Base-by-base conservation (phyloP, 2,329 filamentous ascomycete species). In the Sporothrix brunneoviolacea region DNA sequence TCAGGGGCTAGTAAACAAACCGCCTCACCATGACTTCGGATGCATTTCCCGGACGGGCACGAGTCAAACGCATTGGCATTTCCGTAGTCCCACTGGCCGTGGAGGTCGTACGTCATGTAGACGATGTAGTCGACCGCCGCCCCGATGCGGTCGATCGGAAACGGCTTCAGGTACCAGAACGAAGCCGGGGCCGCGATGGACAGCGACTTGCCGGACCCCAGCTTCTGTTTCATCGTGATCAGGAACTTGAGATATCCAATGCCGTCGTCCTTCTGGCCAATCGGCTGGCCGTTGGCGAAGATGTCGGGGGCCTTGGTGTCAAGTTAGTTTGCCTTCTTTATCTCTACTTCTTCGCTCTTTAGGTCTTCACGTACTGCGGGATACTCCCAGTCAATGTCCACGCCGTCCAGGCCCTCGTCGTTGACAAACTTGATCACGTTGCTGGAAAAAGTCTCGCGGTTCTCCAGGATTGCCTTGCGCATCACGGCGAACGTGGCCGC, bases 41-140 rank as follows among this genome's bases (percentile, higher is more conserved):
- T 55, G 33, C 64, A 67, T 51, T 59, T 62, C 2, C 64, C 61
- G 0, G 33, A 44, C 2, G 43, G 21, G 47, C 69, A 71, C 7
- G 63, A 65, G 3, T 52, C 43, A 16, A 47, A 28, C 1, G 45
- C 10, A 8, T 36, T 48, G 18, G 36, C n/a, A 41, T 50, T 57
- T 28, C 56, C 60, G 22, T 59, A 60, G 51, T 70, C 68, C 67
- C 67, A 71, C 48, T 71, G 66, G 3, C 68, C 68, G 50, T 71
- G 56, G 3, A 67, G 53, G 41, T 68, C 63, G 24, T 68, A 68
- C 47, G 53, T 65, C 62, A 67, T 63, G 35, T 54, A 65, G 4
- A 66, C 56, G n/a, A 66, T 60, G 48, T 66, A 68, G 50, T 66
- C 63, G 6, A 66, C 56, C 0, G 61, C 52, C 2, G 56, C 16